Base-by-base conservation (phyloP, 2,329 filamentous ascomycete species). In the Neopestalotiopsis sp. region DNA sequence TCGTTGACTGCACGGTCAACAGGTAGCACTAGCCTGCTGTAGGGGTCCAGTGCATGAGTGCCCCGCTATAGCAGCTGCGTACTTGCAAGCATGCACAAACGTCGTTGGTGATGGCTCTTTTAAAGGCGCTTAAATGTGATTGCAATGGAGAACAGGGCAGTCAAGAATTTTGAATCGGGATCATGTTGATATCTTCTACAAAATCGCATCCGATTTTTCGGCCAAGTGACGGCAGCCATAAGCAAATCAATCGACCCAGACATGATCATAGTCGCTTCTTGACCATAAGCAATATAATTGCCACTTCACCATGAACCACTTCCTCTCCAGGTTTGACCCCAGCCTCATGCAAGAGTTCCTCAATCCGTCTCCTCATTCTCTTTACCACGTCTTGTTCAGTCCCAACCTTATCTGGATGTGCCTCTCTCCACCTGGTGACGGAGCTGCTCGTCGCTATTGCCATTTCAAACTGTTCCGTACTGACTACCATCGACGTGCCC, bases 361-460 rank as follows among this genome's bases (percentile, higher is more conserved):
- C 78, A 4, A 79, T 70, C 9, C 73, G 66, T 40, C 70, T 69
- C 5, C 77, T 73, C 59, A 78, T 72, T n/a, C 75, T 71, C 53
- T 70, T 79, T 5, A 82, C 72, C 20, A 80, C 74, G 67, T 83
- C 84, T 0, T 74, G 61, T 10, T 85, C 83, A 0, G 83, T 85
- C 0, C 80, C 79, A 0, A 76, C 79, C 0, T 72, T 70, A 0
- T 82, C 81, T 0, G 82, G 81, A 70, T 87, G 73, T 0, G 82
- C 84, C 72, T 84, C 75, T 10, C 82, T 77, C 84, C 84, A 87
- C 56, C 85, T 76, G 0, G 78, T 77, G 1, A 83, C 75, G 0
- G 79, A 76, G 68, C 84, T 86, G 3, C 74, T 68, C 0, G 83
- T 85, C 0, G 74, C 74, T 6, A 83, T 45, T 5, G 79, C 57